These are phyloP conservation scores for Coffea eugenioides DNA, from an alignment of 257 asterid genomes.

Conservation along the genomic window DNA sequence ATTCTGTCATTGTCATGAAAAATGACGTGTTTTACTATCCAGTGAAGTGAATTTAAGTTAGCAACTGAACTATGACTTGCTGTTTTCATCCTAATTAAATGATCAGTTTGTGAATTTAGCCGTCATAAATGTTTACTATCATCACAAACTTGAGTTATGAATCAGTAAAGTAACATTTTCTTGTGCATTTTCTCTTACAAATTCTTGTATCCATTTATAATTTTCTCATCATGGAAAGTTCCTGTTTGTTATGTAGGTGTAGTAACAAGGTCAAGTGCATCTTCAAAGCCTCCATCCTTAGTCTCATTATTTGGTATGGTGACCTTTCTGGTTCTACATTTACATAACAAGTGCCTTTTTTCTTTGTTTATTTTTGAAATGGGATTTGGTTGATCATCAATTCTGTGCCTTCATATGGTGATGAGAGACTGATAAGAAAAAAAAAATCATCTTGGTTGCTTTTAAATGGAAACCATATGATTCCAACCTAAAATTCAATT, in stretches of 20 bases:
- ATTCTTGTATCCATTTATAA: not conserved
- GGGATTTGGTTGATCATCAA: not conserved
- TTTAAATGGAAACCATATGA: too few relatives aligned
- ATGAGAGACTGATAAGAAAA: not conserved
- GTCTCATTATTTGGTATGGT: constrained; percentile 66
- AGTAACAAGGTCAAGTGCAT: constrained; percentile 45
- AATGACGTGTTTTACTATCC: not conserved
- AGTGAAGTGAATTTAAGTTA: not conserved
- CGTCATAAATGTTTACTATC: not conserved
- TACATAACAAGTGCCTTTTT: not conserved
- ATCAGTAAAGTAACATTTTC: not conserved
- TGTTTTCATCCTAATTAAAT: not conserved
- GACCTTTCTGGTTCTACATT: constrained; percentile 2
- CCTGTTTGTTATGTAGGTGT: constrained; percentile 43
- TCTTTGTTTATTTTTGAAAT: not conserved
- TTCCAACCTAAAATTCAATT: not conserved
- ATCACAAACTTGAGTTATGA: not conserved
- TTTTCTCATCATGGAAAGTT: not conserved
- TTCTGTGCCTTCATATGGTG: not conserved
- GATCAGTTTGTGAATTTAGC: not conserved
- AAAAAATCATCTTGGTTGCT: not conserved
- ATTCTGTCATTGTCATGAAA: not conserved
- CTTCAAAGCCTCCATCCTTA: constrained; percentile 69
- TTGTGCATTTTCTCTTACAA: not conserved
- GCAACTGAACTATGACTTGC: too few relatives aligned